Base-by-base conservation (phyloP, 2,329 filamentous ascomycete species). In the Coniochaeta sp. region DNA sequence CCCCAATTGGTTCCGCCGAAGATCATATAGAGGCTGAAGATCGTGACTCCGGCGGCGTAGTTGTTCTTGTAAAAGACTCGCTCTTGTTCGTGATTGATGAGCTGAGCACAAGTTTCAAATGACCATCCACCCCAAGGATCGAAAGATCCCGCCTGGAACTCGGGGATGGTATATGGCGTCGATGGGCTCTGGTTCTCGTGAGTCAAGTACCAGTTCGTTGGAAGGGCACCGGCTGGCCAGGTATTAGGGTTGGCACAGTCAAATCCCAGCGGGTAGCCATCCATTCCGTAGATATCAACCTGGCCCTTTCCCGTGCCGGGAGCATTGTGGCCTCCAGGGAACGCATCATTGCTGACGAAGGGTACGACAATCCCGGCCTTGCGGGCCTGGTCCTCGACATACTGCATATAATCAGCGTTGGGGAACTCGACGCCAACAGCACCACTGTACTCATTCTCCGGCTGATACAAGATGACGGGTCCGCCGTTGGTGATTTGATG, bases 1-100 rank as follows among this genome's bases (percentile, higher is more conserved):
- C 90, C 90, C 90, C 90, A 93, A 69, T 93, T 95, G 0, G 90
- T 93, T 6, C 90, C 90, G 16, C 90, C 90, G 64, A 81, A 90
- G 0, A 82, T 86, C 90, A 93, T 93, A 70, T 92, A 93, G 1
- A 91, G 68, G 65, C 87, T 92, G 61, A 91, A 76, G 8, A 93
- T 83, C 0, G 82, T 85, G 2, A 87, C 81, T 0, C 85, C 87
- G 17, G 87, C 83, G 40, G 84, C 84, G 58, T 87, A 83, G 58
- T 86, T 79, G 65, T 91, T 90, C 78, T 93, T 93, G 72, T 91
- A 90, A 68, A 92, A 91, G 0, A 95, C 86, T 17, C 89, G 78
- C 62, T 89, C 85, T 63, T 91, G 91, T 65, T 92, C 88, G n/a
- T 86, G 77, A 63, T 89, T 89, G 4, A 90, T 75, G 3, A 93